Conservation (phyloP, 2,329 filamentous ascomycete genomes). For the Camillea tinctor region DNA sequence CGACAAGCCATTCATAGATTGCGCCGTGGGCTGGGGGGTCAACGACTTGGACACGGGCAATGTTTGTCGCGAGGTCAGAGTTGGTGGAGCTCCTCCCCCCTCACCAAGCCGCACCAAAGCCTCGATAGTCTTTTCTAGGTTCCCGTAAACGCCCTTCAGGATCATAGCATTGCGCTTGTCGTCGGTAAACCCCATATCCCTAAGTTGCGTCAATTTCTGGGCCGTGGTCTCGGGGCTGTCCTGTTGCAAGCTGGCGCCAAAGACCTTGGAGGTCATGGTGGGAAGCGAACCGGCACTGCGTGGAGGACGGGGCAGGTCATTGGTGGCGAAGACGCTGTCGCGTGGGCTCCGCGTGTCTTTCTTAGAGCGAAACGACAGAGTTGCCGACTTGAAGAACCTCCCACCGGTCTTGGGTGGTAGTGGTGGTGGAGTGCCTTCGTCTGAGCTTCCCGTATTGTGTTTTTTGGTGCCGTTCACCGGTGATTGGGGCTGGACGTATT, state of each 20-base stretch:
- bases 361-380: constrained; percentile 60
- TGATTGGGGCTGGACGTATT: constrained; percentile 70
- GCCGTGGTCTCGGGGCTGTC: constrained; percentile 62
- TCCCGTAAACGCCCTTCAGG: constrained; percentile 79
- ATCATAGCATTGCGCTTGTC: constrained; percentile 77
- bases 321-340: constrained; percentile 35
- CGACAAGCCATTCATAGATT: constrained; percentile 31
- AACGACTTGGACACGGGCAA: constrained; percentile 51
- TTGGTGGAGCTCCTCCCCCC: constrained; percentile 47
- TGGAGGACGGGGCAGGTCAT: constrained; percentile 34
- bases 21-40: constrained; percentile 47
- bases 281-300: constrained; percentile 38
- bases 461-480: constrained; percentile 35
- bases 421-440: constrained; percentile 59
- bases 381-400: constrained; percentile 56
- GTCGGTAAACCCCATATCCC: constrained; percentile 91
- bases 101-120: constrained; percentile 81
- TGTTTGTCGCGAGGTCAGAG: constrained; percentile 46
- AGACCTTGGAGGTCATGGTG: constrained; percentile 66
- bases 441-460: constrained; percentile 47
- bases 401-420: constrained; percentile 64
- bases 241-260: constrained; percentile 65
- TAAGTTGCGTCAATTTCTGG: constrained; percentile 71
- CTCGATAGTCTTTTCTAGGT: constrained; percentile 83
- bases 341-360: constrained; percentile 42